Percentiles rank a stretch among this genome's conserved stretches.
Evolutionary conservation across 2,329 filamentous ascomycete species (phyloP).

Genomic region (Trichophyton equinum): DNA sequence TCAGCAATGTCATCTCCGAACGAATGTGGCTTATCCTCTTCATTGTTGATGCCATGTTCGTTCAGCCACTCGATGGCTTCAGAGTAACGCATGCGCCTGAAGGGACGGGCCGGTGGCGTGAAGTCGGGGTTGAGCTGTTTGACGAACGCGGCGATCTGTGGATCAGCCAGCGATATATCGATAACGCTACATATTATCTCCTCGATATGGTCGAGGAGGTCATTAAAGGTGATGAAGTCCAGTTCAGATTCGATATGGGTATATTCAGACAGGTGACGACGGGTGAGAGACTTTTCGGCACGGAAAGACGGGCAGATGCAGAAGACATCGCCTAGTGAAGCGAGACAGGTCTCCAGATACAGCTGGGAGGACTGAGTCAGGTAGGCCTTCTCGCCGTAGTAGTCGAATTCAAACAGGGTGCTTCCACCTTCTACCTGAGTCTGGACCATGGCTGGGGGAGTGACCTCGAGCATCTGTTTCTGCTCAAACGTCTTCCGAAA

Average conservation of each 20-base stretch:
- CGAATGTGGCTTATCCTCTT: slow-evolving; percentile 75
- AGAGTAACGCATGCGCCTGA: slow-evolving; percentile 86
- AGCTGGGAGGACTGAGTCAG: slow-evolving; percentile 94
- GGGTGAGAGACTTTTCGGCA: slow-evolving; percentile 88
- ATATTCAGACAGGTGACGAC: slow-evolving; percentile 90
- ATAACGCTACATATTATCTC: slow-evolving; percentile 77
- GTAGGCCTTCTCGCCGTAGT: slow-evolving; percentile 83
- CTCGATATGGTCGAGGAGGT: slow-evolving; percentile 79
- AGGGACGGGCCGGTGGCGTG: slow-evolving; percentile 66
- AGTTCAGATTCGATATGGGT: slow-evolving; percentile 94
- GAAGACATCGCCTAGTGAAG: slow-evolving; percentile 86
- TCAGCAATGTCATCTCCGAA: slow-evolving; percentile 98
- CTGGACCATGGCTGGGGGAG: slow-evolving; percentile 81
- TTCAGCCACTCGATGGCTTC: slow-evolving; percentile 92
- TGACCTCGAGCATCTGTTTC: slow-evolving; percentile 66
- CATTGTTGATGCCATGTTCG: slow-evolving; percentile 82
- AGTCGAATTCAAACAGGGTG: slow-evolving; percentile 79
- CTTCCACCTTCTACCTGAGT: slow-evolving; percentile 89
- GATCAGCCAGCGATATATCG: slow-evolving; percentile 61
- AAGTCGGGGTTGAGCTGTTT: slow-evolving; percentile 87
- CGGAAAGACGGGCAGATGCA: slow-evolving; percentile 99
- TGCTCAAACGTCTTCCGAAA: slow-evolving; percentile 72
- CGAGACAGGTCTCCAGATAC: slow-evolving; percentile 89
- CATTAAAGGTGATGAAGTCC: slow-evolving; percentile 87
- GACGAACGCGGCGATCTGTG: slow-evolving; percentile 58